phyloP scores from a whole-genome alignment of 1,284 basidiomycete genomes.

The Takashimella koratensis region DNA sequence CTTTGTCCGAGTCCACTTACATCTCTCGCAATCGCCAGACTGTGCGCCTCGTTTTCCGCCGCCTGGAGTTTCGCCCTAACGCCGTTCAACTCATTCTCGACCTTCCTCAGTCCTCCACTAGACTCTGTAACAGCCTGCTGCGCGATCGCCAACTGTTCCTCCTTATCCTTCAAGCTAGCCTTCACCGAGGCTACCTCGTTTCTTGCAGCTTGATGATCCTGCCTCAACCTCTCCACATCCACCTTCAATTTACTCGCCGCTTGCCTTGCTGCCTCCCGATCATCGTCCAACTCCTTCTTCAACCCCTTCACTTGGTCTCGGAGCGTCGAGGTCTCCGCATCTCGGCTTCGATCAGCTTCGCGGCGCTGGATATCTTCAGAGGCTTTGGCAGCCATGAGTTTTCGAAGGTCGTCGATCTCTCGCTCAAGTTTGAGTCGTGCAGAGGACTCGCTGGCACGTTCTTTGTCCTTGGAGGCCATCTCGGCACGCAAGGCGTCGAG shows the following conservation, averaged over 20 bases:
- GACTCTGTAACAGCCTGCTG: constrained; percentile 59
- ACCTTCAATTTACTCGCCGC: constrained; percentile 45
- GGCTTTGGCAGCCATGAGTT: constrained; percentile 75
- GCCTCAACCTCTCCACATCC: constrained; percentile 47
- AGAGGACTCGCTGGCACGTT: constrained; percentile 57
- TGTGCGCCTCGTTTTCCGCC: constrained; percentile 63
- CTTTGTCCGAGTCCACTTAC: constrained; percentile 49
- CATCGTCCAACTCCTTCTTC: constrained; percentile 34
- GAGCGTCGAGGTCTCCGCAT: constrained; percentile 71
- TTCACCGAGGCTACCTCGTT: constrained; percentile 57
- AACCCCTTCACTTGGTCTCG: constrained; percentile 59
- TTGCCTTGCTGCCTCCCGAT: constrained; percentile 24
- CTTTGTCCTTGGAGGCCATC: constrained; percentile 61
- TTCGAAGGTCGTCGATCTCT: constrained; percentile 81
- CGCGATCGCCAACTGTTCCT: constrained; percentile 53
- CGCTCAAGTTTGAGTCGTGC: constrained; percentile 64
- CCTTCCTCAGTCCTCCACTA: constrained; percentile 65
- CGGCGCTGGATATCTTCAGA: constrained; percentile 78
- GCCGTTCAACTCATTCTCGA: constrained; percentile 71
- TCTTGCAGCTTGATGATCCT: constrained; percentile 54
- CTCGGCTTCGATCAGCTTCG: constrained; percentile 82
- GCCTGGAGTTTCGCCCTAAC: constrained; percentile 70
- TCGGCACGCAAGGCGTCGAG: constrained; percentile 67
- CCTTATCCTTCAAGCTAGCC: constrained; percentile 56
- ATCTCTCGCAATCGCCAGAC: constrained; percentile 64